Evolutionary conservation across 2,329 filamentous ascomycete genomes (phyloP), one percentile per base, ranked within the genome.

Genomic region (Myriosclerotinia duriaeana): DNA sequence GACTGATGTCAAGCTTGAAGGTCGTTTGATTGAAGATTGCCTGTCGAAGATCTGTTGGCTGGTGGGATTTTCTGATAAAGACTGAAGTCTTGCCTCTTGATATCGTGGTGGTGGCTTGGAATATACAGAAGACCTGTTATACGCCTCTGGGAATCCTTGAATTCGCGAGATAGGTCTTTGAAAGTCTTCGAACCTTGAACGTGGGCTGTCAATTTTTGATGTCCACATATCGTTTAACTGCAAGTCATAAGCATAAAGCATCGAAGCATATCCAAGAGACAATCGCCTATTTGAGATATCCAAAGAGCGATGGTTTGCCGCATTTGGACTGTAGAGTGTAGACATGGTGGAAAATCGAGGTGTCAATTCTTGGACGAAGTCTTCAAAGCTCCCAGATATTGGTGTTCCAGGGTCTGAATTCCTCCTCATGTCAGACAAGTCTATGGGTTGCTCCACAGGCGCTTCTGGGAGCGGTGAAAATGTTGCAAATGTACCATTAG

Each of bases 401-500:
- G 69, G 69, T 6, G 69, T 67, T 14, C 34, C 40, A 36, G 68
- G 68, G 8, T 69, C 66, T 5, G 70, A 70, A 2, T 69, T 68
- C 46, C 67, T 64, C 42, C 64, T 60, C 34, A 36, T 30, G 5
- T 26, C n/a, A 26, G 59, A 36, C 14, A 26, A 15, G 8, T n/a
- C 34, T 36, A 34, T 40, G 22, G 50, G 30, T 38, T 50, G 34
- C 22, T 64, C 66, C 36, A 38, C 12, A 44, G 54, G 36, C 42
- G 17, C 20, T 50, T 58, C 54, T 17, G 54, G 59, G n/a, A 71
- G 67, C 34, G 77, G 70, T 2, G 79, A 66, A 30, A 85, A 76
- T 0, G 78, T 75, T 1, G 80, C 78, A 72, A 89, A 86, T 0
- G 80, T 72, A 1, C 84, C 82, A 6, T 74, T 76, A 30, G 72